Percentiles rank a stretch among this genome's conserved stretches.
These are phyloP conservation scores for Citrus glauca DNA, from an alignment of 345 rosid genomes.

Conservation along the genomic window DNA sequence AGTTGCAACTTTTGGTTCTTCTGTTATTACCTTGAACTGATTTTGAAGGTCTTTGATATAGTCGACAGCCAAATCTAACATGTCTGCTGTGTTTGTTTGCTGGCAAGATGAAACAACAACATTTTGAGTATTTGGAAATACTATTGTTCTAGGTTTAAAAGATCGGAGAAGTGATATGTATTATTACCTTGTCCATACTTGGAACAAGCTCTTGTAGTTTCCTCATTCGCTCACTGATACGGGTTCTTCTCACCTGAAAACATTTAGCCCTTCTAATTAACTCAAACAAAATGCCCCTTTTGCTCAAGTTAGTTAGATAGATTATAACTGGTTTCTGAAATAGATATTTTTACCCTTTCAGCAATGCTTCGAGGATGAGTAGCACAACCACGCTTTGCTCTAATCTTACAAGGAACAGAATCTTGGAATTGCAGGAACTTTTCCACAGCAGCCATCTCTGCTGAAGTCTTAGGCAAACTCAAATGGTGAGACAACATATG, in stretches of 20 bases:
- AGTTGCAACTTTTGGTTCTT: not conserved
- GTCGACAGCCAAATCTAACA: conserved; percentile 95
- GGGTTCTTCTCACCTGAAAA: conserved; percentile 85
- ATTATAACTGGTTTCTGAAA: not conserved
- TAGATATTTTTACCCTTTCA: conserved; percentile 58
- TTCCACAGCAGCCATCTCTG: conserved; percentile 63
- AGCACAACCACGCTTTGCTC: conserved; percentile 99
- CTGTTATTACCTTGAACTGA: conserved; percentile 58
- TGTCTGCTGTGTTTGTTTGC: conserved; percentile 97
- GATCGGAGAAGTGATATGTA: not conserved
- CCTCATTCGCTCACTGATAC: conserved; percentile 96
- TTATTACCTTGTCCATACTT: conserved; percentile 86
- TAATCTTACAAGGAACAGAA: conserved; percentile 85
- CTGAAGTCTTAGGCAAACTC: conserved; percentile 53
- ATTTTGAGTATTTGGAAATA: not conserved
- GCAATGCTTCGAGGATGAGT: conserved; percentile 99
- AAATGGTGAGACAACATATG: conserved; percentile 41
- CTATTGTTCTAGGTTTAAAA: not conserved
- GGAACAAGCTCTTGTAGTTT: conserved; percentile 96
- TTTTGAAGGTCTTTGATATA: conserved; percentile 93
- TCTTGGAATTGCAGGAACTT: conserved; percentile 73
- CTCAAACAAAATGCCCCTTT: not conserved
- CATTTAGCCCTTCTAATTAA: not conserved
- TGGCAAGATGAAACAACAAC: conserved; percentile 26
- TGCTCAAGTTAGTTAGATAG: not conserved